Conservation (phyloP, 129 eudicot species). For the Centella asiatica region DNA sequence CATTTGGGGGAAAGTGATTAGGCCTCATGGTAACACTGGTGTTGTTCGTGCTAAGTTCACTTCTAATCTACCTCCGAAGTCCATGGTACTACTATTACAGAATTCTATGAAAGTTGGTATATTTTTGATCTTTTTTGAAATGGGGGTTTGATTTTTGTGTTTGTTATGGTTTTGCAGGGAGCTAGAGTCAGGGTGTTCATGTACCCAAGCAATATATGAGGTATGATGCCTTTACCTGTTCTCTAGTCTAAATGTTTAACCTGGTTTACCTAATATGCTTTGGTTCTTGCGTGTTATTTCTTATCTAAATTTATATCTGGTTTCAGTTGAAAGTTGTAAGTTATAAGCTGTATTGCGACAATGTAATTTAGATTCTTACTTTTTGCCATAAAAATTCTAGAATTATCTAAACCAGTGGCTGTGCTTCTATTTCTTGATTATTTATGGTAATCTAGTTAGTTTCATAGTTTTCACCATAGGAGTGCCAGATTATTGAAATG, state of each 20-base stretch:
- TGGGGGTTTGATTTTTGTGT: not conserved
- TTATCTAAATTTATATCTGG: no score
- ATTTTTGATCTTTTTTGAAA: no score
- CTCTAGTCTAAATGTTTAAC: not conserved
- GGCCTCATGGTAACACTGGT: conserved; percentile 68
- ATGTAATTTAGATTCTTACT: no score
- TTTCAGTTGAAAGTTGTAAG: no score
- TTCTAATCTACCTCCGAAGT: conserved; percentile 62
- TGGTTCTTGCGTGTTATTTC: not conserved
- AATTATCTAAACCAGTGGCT: no score
- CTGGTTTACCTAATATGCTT: not conserved
- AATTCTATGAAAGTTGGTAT: not conserved
- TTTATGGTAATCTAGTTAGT: no score
- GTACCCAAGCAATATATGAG: conserved; percentile 80
- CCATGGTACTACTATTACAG: conserved; percentile 31
- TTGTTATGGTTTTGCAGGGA: conserved; percentile 37
- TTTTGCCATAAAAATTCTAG: no score
- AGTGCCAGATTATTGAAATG: no score
- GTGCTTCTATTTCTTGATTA: no score
- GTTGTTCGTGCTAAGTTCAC: conserved; percentile 64
- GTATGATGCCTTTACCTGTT: conserved; percentile 1
- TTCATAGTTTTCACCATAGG: no score
- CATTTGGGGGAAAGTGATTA: conserved; percentile 63
- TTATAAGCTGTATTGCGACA: no score
- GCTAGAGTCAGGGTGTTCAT: conserved; percentile 63